A percentile compares a stretch with the other conserved stretches of the same genome.
phyloP scores from a whole-genome alignment of 2,329 filamentous ascomycete species.

The Beauveria brongniartii region DNA sequence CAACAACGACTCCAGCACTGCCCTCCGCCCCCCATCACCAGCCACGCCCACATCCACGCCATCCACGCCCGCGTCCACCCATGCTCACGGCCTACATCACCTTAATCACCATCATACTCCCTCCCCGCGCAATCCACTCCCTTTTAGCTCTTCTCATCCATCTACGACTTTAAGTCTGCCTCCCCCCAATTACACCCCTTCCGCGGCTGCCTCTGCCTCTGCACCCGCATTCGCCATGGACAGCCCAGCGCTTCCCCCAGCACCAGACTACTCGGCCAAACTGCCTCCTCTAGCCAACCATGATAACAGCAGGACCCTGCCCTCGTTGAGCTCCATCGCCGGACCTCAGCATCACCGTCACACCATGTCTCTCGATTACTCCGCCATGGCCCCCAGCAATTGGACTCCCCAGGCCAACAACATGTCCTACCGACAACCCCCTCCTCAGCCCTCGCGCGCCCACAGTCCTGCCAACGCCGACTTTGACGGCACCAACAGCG shows the following conservation, averaged over 20 bases:
- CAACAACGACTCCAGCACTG: not conserved
- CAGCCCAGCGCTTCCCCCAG: conserved; percentile 1
- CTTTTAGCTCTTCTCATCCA: conserved; percentile 13
- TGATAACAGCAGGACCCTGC: conserved; percentile 24
- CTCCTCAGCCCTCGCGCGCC: conserved; percentile 21
- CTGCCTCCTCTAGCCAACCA: conserved; percentile 18
- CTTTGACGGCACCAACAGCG: conserved; percentile 35
- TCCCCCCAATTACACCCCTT: not conserved
- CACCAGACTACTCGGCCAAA: conserved; percentile 21
- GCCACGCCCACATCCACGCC: not conserved
- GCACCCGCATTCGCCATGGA: conserved; percentile 4
- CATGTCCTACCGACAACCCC: conserved; percentile 32
- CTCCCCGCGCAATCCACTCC: conserved; percentile 16
- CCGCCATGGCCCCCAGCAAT: conserved; percentile 9
- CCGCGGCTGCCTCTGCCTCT: not conserved
- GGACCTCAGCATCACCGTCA: conserved; percentile 19
- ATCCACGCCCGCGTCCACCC: not conserved
- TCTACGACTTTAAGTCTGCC: not conserved
- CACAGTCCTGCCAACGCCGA: conserved; percentile 43
- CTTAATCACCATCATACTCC: conserved; percentile 1
- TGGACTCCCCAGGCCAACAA: conserved; percentile 34
- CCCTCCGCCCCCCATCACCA: not conserved
- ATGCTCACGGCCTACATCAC: conserved; percentile 17
- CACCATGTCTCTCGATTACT: conserved; percentile 13
- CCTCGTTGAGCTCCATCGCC: conserved; percentile 29